Percentiles rank a stretch among this genome's conserved stretches.
These are phyloP conservation scores for Aureobasidium zeae DNA, from an alignment of 2,329 filamentous ascomycete species.

Conservation along the genomic window DNA sequence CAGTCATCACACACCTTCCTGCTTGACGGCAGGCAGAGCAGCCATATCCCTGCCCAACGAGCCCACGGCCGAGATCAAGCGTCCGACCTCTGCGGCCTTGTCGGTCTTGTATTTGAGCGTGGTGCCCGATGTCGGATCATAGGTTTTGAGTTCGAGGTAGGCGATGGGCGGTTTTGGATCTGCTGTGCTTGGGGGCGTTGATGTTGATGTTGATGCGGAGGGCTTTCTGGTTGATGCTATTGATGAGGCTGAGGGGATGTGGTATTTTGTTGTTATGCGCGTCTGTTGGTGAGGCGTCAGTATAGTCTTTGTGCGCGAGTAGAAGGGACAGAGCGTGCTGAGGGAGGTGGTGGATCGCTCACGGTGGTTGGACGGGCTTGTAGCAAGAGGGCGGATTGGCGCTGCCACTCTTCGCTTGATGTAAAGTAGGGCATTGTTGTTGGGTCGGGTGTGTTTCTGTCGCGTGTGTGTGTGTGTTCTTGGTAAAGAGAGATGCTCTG, in stretches of 20 bases:
- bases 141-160: constrained; percentile 77
- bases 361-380: constrained; percentile 79
- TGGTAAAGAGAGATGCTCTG: too few relatives aligned
- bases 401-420: constrained; percentile 83
- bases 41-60: constrained; percentile 59
- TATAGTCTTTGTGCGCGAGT: background rate
- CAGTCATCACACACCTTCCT: constrained; percentile 31
- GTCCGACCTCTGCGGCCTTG: constrained; percentile 80
- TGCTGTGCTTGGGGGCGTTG: background rate
- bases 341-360: constrained; percentile 29
- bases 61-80: constrained; percentile 69
- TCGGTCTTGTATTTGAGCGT: constrained; percentile 85
- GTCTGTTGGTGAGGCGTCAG: constrained; percentile 47
- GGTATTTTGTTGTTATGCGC: constrained; percentile 87
- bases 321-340: background rate
- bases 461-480: too few relatives aligned
- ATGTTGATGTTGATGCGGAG: constrained; percentile 17
- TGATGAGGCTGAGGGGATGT: constrained; percentile 41
- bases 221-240: constrained; percentile 23
- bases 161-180: constrained; percentile 49
- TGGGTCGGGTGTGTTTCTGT: constrained; percentile 1
- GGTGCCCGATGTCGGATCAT: constrained; percentile 70
- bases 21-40: constrained; percentile 35
- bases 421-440: constrained; percentile 66
- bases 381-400: constrained; percentile 75